A percentile compares a stretch with the other conserved stretches of the same genome.
These are phyloP conservation scores for Dendrocalamus latiflorus DNA, from an alignment of 202 grass and related monocot genomes.

Conservation along the genomic window DNA sequence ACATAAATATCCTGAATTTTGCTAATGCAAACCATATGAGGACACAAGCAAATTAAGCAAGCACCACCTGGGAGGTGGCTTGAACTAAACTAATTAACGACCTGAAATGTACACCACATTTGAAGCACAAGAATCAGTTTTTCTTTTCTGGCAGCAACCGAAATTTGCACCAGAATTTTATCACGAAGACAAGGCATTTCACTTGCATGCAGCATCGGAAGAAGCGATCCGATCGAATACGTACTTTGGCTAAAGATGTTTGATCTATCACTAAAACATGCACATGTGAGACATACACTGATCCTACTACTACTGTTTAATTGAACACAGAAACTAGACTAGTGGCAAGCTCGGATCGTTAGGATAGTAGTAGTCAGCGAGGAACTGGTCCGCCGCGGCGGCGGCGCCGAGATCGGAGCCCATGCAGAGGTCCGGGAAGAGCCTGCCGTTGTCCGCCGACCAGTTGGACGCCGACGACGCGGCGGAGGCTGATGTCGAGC, in stretches of 20 bases:
- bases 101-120: not conserved
- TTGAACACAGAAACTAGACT: not conserved
- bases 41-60: not conserved
- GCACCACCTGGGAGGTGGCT: not conserved
- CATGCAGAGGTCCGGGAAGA: constrained; percentile 33
- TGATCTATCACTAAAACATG: constrained; percentile 14
- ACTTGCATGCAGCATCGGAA: not conserved
- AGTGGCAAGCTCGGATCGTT: constrained; percentile 36
- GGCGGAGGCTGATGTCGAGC: constrained; percentile 41
- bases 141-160: not conserved
- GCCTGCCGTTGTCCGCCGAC: constrained; percentile 21
- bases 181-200: not conserved
- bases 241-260: not conserved
- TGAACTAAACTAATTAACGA: not conserved
- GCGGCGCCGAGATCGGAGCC: constrained; percentile 12
- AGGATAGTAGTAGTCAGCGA: constrained; percentile 38
- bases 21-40: not conserved
- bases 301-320: not conserved
- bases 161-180: not conserved
- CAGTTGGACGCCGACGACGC: constrained; percentile 41
- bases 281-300: not conserved
- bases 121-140: not conserved
- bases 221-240: not conserved
- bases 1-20: not conserved
- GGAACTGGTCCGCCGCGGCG: constrained; percentile 25